These are phyloP conservation scores for Pleurozium schreberi DNA, from an alignment of 225 moss, liverwort and hornwort genomes.

Conservation along the genomic window DNA sequence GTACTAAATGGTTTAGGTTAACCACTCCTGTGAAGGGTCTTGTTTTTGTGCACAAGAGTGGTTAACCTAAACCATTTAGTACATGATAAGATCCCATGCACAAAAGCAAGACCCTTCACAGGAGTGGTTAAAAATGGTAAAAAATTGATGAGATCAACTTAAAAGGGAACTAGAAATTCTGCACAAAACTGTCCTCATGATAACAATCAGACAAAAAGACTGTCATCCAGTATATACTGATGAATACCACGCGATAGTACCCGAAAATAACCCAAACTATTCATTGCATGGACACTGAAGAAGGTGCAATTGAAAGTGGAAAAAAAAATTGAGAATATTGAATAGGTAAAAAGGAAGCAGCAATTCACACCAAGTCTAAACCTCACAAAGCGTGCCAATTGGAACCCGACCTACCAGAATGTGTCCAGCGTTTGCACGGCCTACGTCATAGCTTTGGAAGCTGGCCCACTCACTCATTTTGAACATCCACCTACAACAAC, in stretches of 20 bases:
- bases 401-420: conserved; percentile 49
- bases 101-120: background rate
- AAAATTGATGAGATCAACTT: background rate
- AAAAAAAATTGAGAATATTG: background rate
- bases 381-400: background rate
- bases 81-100: no score
- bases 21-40: no score
- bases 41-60: no score
- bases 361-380: background rate
- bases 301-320: background rate
- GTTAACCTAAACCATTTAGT: no score
- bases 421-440: conserved; percentile 76
- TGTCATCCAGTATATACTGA: background rate
- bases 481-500: conserved; percentile 84
- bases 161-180: background rate
- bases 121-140: background rate
- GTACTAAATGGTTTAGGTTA: no score
- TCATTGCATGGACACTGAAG: background rate
- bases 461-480: conserved; percentile 95
- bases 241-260: background rate
- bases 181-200: background rate
- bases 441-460: conserved; percentile 80
- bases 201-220: background rate
- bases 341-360: background rate
- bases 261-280: background rate